Conservation (phyloP, 2,329 filamentous ascomycete species). For the Peltaster fructicola region DNA sequence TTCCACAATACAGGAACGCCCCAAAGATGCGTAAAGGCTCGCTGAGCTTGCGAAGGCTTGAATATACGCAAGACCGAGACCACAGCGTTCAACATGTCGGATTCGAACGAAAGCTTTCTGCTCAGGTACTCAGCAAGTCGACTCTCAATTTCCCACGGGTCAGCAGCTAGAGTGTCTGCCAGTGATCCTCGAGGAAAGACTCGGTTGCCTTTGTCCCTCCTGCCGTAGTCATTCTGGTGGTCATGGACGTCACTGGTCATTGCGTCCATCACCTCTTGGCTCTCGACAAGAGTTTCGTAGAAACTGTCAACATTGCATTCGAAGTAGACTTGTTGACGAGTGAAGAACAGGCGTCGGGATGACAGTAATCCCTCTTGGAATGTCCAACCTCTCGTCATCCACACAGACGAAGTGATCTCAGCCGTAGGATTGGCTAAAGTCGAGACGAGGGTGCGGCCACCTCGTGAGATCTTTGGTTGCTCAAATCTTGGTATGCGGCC, state of each 20-base stretch:
- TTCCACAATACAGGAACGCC: too few relatives aligned
- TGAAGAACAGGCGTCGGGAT: slow-evolving; percentile 1
- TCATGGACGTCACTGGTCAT: too few relatives aligned
- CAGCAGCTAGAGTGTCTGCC: too few relatives aligned
- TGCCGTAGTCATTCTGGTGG: too few relatives aligned
- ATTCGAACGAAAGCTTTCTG: too few relatives aligned
- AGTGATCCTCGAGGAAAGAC: slow-evolving; percentile 1
- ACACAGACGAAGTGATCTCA: not conserved
- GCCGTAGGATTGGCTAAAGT: not conserved
- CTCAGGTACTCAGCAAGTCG: too few relatives aligned
- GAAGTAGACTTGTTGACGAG: not conserved
- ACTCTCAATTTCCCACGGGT: too few relatives aligned
- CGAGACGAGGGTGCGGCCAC: not conserved
- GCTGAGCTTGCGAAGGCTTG: too few relatives aligned
- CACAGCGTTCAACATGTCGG: too few relatives aligned
- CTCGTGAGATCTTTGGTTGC: not conserved
- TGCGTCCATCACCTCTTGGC: not conserved
- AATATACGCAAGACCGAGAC: too few relatives aligned
- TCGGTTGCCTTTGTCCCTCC: not conserved
- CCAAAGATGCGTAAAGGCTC: too few relatives aligned
- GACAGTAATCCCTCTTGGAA: slow-evolving; percentile 1
- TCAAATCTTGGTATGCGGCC: not conserved
- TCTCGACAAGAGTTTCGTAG: not conserved
- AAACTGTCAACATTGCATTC: not conserved
- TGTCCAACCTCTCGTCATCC: slow-evolving; percentile 1